These are phyloP conservation scores for Saksenaea vasiformis DNA, from an alignment of 371 early-diverging fungal species.

Conservation along the genomic window DNA sequence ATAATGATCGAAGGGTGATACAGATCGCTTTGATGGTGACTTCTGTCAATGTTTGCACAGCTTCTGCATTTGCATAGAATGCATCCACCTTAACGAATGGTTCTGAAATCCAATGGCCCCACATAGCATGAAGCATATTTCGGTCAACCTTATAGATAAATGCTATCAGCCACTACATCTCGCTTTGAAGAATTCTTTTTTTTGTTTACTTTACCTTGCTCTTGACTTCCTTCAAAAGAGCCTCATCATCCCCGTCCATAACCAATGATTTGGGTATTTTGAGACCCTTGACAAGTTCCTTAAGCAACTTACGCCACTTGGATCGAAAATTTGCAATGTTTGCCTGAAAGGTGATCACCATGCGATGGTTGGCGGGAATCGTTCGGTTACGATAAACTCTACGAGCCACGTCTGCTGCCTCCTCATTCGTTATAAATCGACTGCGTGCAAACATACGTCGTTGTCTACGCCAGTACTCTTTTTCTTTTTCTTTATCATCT, in stretches of 20 bases:
- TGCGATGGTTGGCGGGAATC: slow-evolving; percentile 3
- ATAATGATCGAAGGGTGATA: slow-evolving; percentile 17
- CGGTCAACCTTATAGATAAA: slow-evolving; percentile 16
- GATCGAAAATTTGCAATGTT: slow-evolving; percentile 25
- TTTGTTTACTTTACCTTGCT: not conserved
- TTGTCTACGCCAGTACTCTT: slow-evolving; percentile 40
- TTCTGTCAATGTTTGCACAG: slow-evolving; percentile 20
- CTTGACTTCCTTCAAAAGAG: not conserved
- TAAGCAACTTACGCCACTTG: slow-evolving; percentile 23
- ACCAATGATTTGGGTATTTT: not conserved
- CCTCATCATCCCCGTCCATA: not conserved
- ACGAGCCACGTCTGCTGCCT: slow-evolving; percentile 27
- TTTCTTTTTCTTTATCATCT: slow-evolving; percentile 26
- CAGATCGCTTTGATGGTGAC: slow-evolving; percentile 25
- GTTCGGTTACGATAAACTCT: slow-evolving; percentile 21
- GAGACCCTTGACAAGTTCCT: slow-evolving; percentile 11
- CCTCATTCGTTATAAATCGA: slow-evolving; percentile 37
- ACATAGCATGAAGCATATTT: slow-evolving; percentile 20
- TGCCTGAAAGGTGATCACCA: slow-evolving; percentile 18
- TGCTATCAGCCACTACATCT: not conserved
- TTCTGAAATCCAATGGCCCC: slow-evolving; percentile 37
- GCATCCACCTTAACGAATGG: slow-evolving; percentile 28
- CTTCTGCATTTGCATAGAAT: slow-evolving; percentile 29
- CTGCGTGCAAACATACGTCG: slow-evolving; percentile 40
- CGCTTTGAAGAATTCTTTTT: not conserved